Evolutionary conservation across 2,329 filamentous ascomycete species (phyloP), one percentile per base, ranked within the genome.

Genomic region (Aspergillus novoparasiticus): DNA sequence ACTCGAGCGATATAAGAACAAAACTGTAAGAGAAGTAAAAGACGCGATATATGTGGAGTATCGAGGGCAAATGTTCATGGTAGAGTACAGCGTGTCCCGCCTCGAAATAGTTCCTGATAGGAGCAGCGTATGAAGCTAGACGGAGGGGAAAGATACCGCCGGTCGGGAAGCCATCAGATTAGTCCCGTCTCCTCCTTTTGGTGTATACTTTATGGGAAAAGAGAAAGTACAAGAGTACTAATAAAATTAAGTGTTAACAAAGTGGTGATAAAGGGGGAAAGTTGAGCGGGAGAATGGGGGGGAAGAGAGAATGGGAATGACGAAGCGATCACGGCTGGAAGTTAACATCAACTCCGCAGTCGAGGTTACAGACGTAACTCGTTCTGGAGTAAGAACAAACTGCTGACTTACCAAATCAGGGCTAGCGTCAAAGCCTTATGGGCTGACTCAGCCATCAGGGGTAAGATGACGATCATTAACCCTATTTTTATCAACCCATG

Each of bases 381-480:
- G 50, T 53, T 53, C 28, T n/a, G 9, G 50, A n/a, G 50, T 21
- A 53, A 19, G 50, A 9, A 21, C 26, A 34, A 53, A 53, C 50
- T 53, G 30, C 11, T 36, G 10, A 11, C 32, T 39, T 55, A 39
- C 51, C 19, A 41, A 3, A 19, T n/a, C 39, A 3, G 19, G 19
- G 4, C 39, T 41, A 41, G 39, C 34, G 32, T 19, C 8, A 6
- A 23, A 21, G 51, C 21, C 34, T 55, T 55, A 39, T 21, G n/a
- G 34, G 32, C n/a, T 55, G 51, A 55, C 51, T 55, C 51, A 55
- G 51, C 21, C 39, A 23, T 55, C 51, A 55, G 51, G 51, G 51
- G 51, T 55, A 55, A 39, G 21, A 39, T 41, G 51, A 39, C 51
- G 51, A 55, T 55, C 51, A 55, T 55, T 39, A 55, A 28, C 51